Percentiles rank a stretch among this genome's conserved stretches.
These are phyloP conservation scores for Powellomyces hirtus DNA, from an alignment of 192 early-diverging fungal genomes.

Conservation along the genomic window DNA sequence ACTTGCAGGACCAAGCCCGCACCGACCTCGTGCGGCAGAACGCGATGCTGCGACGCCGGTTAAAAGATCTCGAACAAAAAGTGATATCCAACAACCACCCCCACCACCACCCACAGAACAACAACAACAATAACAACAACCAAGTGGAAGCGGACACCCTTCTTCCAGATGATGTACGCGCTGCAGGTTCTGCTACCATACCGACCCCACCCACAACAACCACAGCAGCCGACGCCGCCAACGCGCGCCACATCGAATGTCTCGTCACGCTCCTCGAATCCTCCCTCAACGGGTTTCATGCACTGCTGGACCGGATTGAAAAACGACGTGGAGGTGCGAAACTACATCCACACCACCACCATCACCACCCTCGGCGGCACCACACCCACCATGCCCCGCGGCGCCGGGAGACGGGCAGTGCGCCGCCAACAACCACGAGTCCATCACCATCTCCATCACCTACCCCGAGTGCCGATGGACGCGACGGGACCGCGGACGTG, in stretches of 20 bases:
- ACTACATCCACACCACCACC: too few species aligned
- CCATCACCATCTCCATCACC: too few species aligned
- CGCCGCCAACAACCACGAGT: too few species aligned
- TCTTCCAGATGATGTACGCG: too few species aligned
- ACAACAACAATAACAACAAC: background rate
- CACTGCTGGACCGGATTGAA: slow-evolving; percentile 26
- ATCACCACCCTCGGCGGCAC: too few species aligned
- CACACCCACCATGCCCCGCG: too few species aligned
- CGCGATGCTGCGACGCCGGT: slow-evolving; percentile 11
- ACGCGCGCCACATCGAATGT: background rate
- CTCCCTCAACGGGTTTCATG: slow-evolving; percentile 18
- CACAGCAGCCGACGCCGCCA: background rate
- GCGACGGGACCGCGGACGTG: too few species aligned
- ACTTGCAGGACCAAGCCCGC: background rate
- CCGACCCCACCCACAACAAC: background rate
- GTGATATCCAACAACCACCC: background rate
- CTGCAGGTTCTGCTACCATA: too few species aligned
- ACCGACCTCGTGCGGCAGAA: slow-evolving; percentile 5
- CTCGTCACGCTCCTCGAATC: slow-evolving; percentile 22
- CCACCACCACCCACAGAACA: background rate
- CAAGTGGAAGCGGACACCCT: too few species aligned
- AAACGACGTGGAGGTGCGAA: too few species aligned
- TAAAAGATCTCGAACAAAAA: background rate
- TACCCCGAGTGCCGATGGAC: too few species aligned
- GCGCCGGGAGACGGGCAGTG: too few species aligned